Conservation (phyloP, 192 early-diverging fungal genomes). For the Coemansia sp. region DNA sequence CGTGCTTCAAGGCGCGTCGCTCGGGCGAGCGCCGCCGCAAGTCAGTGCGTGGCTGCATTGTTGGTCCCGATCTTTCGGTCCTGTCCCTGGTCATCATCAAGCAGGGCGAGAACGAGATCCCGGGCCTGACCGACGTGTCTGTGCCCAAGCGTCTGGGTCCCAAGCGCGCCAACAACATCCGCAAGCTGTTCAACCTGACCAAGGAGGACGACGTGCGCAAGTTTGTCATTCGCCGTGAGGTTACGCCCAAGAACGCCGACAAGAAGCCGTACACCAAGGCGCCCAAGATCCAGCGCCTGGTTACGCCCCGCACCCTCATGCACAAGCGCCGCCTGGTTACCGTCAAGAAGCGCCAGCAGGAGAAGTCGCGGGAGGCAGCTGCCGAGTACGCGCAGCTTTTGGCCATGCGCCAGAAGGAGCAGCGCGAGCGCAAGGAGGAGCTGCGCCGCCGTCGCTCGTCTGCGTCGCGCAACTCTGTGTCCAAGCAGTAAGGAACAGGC, state of each 20-base stretch:
- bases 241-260: slow-evolving; percentile 78
- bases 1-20: slow-evolving; percentile 97
- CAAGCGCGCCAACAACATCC: slow-evolving; percentile 98
- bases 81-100: slow-evolving; percentile 94
- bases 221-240: slow-evolving; percentile 98
- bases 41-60: slow-evolving; percentile 99
- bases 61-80: slow-evolving; percentile 89
- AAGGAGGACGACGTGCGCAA: slow-evolving; percentile 99
- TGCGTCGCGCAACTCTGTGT: slow-evolving; percentile 56
- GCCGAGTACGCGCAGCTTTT: slow-evolving; percentile 82
- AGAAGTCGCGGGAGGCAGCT: slow-evolving; percentile 69
- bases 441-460: slow-evolving; percentile 56
- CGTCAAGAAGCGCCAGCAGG: slow-evolving; percentile 82
- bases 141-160: slow-evolving; percentile 98
- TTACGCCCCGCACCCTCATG: slow-evolving; percentile 95
- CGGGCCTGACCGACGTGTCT: slow-evolving; percentile 89
- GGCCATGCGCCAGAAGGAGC: slow-evolving; percentile 91
- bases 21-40: slow-evolving; percentile 98
- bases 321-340: slow-evolving; percentile 87
- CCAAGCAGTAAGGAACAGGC: slow-evolving; percentile 48
- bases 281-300: slow-evolving; percentile 93
- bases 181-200: slow-evolving; percentile 97
- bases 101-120: slow-evolving; percentile 95
- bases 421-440: slow-evolving; percentile 85
- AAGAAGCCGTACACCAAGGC: slow-evolving; percentile 97